These are phyloP conservation scores for Dalbergia oliveri DNA, from an alignment of 306 rosid species.

Conservation along the genomic window DNA sequence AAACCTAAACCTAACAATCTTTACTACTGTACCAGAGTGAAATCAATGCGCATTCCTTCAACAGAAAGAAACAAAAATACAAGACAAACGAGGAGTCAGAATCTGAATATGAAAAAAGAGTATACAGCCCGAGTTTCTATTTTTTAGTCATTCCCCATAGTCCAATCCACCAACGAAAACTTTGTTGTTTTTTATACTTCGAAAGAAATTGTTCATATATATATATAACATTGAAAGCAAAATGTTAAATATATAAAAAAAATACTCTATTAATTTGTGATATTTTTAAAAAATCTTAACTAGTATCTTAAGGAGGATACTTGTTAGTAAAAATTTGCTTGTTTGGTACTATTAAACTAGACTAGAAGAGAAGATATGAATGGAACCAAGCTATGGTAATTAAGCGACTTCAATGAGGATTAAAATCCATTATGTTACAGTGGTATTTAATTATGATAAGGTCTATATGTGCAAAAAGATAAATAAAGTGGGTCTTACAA, in stretches of 20 bases:
- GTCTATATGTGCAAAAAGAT: slow-evolving; percentile 41
- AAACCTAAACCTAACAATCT: slow-evolving; percentile 49
- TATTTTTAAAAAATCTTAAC: no score
- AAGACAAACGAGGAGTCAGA: slow-evolving; percentile 63
- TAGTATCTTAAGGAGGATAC: no score
- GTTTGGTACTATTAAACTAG: not conserved
- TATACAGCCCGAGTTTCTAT: slow-evolving; percentile 28
- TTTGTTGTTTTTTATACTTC: not conserved
- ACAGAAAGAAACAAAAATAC: slow-evolving; percentile 56
- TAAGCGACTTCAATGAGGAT: not conserved
- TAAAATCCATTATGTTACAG: slow-evolving; percentile 37
- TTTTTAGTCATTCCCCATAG: slow-evolving; percentile 18
- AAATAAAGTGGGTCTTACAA: slow-evolving; percentile 40
- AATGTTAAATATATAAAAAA: no score
- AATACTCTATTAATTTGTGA: no score
- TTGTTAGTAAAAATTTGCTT: no score
- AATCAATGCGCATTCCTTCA: slow-evolving; percentile 69
- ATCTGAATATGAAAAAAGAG: slow-evolving; percentile 48
- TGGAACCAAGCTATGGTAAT: no score
- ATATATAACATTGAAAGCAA: no score
- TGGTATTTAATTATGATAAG: slow-evolving; percentile 23
- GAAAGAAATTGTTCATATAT: no score
- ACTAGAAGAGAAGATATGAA: not conserved
- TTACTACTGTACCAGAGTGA: slow-evolving; percentile 42
- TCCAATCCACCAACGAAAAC: slow-evolving; percentile 22